Base-by-base conservation (phyloP, 176 grass and related monocot genomes). In the Aegilops speltoides region DNA sequence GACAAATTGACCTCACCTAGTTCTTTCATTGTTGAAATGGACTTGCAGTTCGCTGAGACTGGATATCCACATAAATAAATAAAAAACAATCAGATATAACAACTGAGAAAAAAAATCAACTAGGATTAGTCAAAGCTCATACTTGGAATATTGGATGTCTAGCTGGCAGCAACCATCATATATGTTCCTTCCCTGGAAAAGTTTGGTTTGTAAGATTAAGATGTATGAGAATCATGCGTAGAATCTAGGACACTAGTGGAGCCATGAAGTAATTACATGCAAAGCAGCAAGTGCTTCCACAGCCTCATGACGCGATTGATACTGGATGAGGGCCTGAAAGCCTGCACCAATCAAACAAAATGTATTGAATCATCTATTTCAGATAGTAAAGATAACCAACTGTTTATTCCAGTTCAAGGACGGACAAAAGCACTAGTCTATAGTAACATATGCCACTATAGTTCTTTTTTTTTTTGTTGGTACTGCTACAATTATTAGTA, bases 111-210 rank as follows among this genome's bases (percentile, higher is more conserved):
- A 52, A 28, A 45, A 17, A 68, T 31, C 14, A 79, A 62, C 52
- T 59, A 68, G 74, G 45, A 80, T 7, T 56, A 33, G 76, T 61
- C 10, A 85, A 10, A 71, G 79, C 52, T 68, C 90, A 89, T 89
- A 99, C 97, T 99, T 99, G 59, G 97, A 99, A 90, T 94, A 99
- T 67, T 99, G 97, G 78, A 99, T 99, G 78, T 99, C 97, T 87
- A 99, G 91, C 85, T 99, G 94, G 85, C 97, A 99, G 89, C 97
- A 99, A 76, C 97, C 97, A 90, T 99, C 97, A 89, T 99, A 99
- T 86, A 99, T 99, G 81, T 99, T 99, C 83, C 97, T 93, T 85
- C 94, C 94, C 94, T 99, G 88, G 22, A 34, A 87, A 64, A 64
- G 25, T 70, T 77, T 15, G 13, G 31, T 83, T 81, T 85, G 60